These are phyloP conservation scores for Penicillium sp. DNA, from an alignment of 2,329 filamentous ascomycete genomes.

Conservation along the genomic window DNA sequence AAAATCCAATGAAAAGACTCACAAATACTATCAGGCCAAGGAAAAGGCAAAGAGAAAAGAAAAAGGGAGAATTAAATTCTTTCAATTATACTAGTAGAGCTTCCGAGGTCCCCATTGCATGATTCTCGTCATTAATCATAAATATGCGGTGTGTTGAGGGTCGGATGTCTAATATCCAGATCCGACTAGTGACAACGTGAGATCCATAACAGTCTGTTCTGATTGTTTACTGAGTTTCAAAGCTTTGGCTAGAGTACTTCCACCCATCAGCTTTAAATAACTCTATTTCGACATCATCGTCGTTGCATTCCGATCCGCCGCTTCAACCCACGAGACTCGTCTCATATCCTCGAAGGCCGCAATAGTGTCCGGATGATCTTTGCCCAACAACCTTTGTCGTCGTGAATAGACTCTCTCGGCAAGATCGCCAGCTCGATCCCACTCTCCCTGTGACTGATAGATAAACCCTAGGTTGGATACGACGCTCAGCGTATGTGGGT, in stretches of 20 bases:
- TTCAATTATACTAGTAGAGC: no score
- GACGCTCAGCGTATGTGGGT: slow-evolving; percentile 2
- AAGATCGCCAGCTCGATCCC: not conserved
- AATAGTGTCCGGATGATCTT: slow-evolving; percentile 3
- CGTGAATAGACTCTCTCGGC: not conserved
- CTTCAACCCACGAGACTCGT: slow-evolving; percentile 13
- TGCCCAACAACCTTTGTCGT: not conserved
- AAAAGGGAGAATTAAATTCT: no score
- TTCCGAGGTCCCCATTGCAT: no score
- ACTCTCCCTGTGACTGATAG: not conserved
- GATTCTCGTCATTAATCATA: no score
- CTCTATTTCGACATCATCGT: slow-evolving; percentile 13
- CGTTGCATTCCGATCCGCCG: slow-evolving; percentile 13
- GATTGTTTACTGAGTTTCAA: not conserved
- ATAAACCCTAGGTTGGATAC: slow-evolving; percentile 1
- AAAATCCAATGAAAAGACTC: no score
- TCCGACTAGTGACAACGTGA: not conserved
- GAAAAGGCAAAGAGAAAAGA: no score
- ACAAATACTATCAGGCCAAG: no score
- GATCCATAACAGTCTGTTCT: not conserved
- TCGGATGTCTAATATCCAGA: no score
- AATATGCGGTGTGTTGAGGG: no score
- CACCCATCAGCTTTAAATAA: not conserved
- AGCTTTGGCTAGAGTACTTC: not conserved
- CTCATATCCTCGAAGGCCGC: slow-evolving; percentile 14